These are phyloP conservation scores for Quercus lobata DNA, from an alignment of 331 rosid species.

Conservation along the genomic window DNA sequence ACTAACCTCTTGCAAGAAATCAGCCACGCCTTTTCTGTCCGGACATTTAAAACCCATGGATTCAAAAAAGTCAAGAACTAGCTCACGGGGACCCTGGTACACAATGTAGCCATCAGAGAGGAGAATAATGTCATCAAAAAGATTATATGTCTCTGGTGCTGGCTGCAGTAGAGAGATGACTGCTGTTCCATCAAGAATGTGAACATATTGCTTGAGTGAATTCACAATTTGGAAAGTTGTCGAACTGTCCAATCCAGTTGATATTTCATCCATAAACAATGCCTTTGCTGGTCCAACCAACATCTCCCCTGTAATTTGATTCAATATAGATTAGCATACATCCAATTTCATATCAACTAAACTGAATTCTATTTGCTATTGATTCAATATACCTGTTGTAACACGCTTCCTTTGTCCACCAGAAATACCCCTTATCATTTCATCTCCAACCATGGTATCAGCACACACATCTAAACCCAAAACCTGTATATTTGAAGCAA, in stretches of 20 bases:
- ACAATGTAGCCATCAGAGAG: slow-evolving; percentile 60
- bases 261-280: slow-evolving; percentile 65
- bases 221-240: slow-evolving; percentile 53
- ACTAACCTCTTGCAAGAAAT: slow-evolving; percentile 63
- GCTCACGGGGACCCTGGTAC: slow-evolving; percentile 58
- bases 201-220: slow-evolving; percentile 38
- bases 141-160: slow-evolving; percentile 64
- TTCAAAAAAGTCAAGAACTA: slow-evolving; percentile 50
- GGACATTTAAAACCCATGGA: slow-evolving; percentile 55
- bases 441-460: slow-evolving; percentile 52
- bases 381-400: slow-evolving; percentile 37
- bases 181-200: slow-evolving; percentile 49
- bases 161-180: slow-evolving; percentile 64
- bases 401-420: slow-evolving; percentile 70
- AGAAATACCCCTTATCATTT: slow-evolving; percentile 54
- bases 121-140: slow-evolving; percentile 60
- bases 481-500: slow-evolving; percentile 20
- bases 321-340: neutral
- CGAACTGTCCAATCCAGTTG: slow-evolving; percentile 60
- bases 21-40: slow-evolving; percentile 53
- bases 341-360: neutral
- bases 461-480: slow-evolving; percentile 60
- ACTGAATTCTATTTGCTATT: neutral
- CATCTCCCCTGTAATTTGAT: slow-evolving; percentile 48
- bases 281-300: slow-evolving; percentile 58